Base-by-base conservation (phyloP, 2,329 filamentous ascomycete species). In the Pseudocercospora macadamiae region DNA sequence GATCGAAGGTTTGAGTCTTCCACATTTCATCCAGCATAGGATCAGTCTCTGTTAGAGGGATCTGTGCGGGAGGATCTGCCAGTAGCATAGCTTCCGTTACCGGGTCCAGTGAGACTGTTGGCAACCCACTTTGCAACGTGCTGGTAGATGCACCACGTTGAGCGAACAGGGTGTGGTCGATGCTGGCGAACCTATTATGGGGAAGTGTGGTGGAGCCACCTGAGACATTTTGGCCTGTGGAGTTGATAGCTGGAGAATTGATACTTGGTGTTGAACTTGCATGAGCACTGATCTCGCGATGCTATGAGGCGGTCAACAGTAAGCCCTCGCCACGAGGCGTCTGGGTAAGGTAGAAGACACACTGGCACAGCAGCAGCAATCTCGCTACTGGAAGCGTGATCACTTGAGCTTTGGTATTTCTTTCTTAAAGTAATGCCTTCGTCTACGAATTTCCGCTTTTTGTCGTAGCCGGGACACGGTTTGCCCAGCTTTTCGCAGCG, bases 391-490 rank as follows among this genome's bases (percentile, higher is more conserved):
- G 28, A 32, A 19, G 57, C 54, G 10, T 45, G 36, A n/a, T 62
- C 62, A 26, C 32, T 53, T 21, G 63, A 54, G 21, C 55, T 28
- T 45, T 69, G 70, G 44, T 68, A 73, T 57, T 73, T 73, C 62
- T 66, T 69, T 14, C 70, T 62, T 10, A 73, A 58, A 2, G 66
- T 65, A 7, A 70, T 66, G 19, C 70, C 69, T 60, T 73, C 70
- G 55, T 73, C 70, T 25, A 73, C 70, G 47, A 73, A 73, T 59
- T 73, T 73, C 23, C 70, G 66, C 48, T 71, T 73, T 68, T 72
- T 73, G 63, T 72, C 70, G 55, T 73, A 73, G 19, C 70, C 70
- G 9, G 70, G 70, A 57, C 70, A 73, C 60, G 70, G 67, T 60
- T 72, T 72, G 51, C 70, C 69, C 7, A 73, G 63, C 63, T 73